phyloP scores from a whole-genome alignment of 306 rosid species.

The Elaeagnus macrophylla region DNA sequence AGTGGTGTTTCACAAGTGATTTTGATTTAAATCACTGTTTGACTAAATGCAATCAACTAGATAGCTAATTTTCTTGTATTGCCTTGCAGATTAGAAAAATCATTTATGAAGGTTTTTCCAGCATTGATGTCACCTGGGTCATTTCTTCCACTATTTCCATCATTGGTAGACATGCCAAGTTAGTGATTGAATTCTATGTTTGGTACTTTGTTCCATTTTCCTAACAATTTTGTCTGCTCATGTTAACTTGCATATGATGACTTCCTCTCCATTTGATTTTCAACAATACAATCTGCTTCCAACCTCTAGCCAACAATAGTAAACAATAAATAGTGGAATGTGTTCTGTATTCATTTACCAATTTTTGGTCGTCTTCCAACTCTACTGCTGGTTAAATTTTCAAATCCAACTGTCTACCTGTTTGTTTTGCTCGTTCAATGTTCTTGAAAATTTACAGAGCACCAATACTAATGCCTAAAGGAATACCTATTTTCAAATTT shows the following conservation, averaged over 20 bases:
- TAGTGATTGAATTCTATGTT: conserved; percentile 29
- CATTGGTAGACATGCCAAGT: conserved; percentile 82
- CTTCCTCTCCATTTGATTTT: not conserved
- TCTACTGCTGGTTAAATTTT: too few relatives aligned
- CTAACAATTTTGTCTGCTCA: not conserved
- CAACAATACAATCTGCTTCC: not conserved
- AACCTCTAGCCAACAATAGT: too few relatives aligned
- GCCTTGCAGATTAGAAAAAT: conserved; percentile 62
- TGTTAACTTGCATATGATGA: not conserved
- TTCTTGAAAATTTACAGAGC: too few relatives aligned
- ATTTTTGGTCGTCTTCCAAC: too few relatives aligned
- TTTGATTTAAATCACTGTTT: not conserved
- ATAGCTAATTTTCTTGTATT: not conserved
- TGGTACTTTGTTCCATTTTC: not conserved
- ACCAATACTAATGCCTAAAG: too few relatives aligned
- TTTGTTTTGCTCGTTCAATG: too few relatives aligned
- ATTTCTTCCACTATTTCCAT: conserved; percentile 76
- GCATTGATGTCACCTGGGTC: conserved; percentile 83
- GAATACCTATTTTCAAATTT: too few relatives aligned
- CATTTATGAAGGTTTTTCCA: conserved; percentile 58
- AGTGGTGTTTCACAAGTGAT: too few relatives aligned
- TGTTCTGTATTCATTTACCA: too few relatives aligned
- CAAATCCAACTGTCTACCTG: too few relatives aligned
- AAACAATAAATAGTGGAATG: too few relatives aligned
- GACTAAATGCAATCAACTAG: too few relatives aligned